A percentile compares a stretch with the other conserved stretches of the same genome.
These are phyloP conservation scores for Phytophthora constricta DNA, from an alignment of 352 stramenopile species.

Conservation along the genomic window DNA sequence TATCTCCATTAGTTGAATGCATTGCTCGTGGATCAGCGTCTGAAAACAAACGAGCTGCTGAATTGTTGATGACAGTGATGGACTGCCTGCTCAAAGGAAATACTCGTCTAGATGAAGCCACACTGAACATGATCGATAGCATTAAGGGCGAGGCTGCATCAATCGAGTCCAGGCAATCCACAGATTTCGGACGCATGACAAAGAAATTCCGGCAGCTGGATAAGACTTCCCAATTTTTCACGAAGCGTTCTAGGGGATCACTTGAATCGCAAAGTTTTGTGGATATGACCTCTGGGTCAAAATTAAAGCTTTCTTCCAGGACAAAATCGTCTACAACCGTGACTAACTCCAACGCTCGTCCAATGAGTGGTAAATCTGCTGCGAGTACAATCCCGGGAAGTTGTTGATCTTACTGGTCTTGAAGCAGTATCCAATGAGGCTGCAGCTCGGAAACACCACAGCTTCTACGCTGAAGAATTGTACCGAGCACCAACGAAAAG, in stretches of 20 bases:
- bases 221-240: conserved; percentile 62
- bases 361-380: conserved; percentile 72
- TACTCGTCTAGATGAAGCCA: conserved; percentile 59
- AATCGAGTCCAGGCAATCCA: conserved; percentile 73
- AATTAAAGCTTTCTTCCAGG: conserved; percentile 25
- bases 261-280: conserved; percentile 18
- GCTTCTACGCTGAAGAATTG: conserved; percentile 78
- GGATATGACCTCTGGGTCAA: conserved; percentile 34
- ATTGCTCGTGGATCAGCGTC: conserved; percentile 51
- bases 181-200: conserved; percentile 66
- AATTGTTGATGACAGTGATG: conserved; percentile 75
- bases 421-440: conserved; percentile 51
- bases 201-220: conserved; percentile 74
- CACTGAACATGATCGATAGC: conserved; percentile 52
- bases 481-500: conserved; percentile 37
- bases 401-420: conserved; percentile 58
- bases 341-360: conserved; percentile 30
- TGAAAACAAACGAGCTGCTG: conserved; percentile 67
- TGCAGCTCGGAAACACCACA: conserved; percentile 69
- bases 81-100: conserved; percentile 56
- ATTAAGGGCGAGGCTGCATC: conserved; percentile 52
- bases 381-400: conserved; percentile 48
- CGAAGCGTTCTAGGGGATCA: conserved; percentile 37
- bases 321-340: conserved; percentile 20
- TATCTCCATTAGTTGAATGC: conserved; percentile 63